A percentile compares a stretch with the other conserved stretches of the same genome.
These are phyloP conservation scores for Cardamine chenopodiifolia DNA, from an alignment of 345 rosid genomes.

Conservation along the genomic window DNA sequence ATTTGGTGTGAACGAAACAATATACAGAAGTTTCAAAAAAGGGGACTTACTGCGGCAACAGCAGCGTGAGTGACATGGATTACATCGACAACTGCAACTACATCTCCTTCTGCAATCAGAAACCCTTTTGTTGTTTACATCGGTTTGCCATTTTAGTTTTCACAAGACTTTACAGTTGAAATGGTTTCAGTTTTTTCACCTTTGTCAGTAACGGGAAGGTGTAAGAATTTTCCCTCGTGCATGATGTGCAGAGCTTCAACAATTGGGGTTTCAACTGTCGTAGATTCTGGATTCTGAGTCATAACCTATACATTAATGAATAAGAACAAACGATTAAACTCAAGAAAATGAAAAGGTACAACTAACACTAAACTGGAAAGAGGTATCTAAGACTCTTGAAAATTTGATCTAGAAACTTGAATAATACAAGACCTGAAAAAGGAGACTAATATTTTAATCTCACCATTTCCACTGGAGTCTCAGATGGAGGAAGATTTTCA, in stretches of 20 bases:
- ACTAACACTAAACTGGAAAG: background rate
- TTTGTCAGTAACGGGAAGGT: conserved; percentile 89
- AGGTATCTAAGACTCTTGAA: background rate
- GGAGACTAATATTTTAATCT: conserved; percentile 13
- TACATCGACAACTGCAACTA: conserved; percentile 86
- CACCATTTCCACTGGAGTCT: conserved; percentile 87
- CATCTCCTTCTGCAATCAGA: conserved; percentile 68
- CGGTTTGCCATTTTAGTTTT: background rate
- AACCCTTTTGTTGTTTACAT: conserved; percentile 35
- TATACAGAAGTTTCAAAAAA: background rate
- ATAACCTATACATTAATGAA: conserved; percentile 63
- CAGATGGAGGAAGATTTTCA: conserved; percentile 72
- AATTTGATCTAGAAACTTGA: conserved; percentile 12
- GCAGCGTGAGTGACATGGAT: conserved; percentile 94
- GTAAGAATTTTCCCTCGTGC: conserved; percentile 98
- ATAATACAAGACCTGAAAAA: conserved; percentile 2
- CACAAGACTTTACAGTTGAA: conserved; percentile 15
- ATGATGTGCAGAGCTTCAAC: conserved; percentile 94
- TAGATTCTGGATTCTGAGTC: conserved; percentile 97
- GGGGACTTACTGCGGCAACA: conserved; percentile 77
- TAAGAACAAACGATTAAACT: conserved; percentile 6
- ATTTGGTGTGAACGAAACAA: conserved; percentile 3
- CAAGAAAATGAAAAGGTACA: background rate
- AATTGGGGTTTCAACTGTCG: conserved; percentile 80
- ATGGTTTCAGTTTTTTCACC: conserved; percentile 47